phyloP scores from a whole-genome alignment of 1,284 basidiomycete species.

The Hymenochaete sp. region DNA sequence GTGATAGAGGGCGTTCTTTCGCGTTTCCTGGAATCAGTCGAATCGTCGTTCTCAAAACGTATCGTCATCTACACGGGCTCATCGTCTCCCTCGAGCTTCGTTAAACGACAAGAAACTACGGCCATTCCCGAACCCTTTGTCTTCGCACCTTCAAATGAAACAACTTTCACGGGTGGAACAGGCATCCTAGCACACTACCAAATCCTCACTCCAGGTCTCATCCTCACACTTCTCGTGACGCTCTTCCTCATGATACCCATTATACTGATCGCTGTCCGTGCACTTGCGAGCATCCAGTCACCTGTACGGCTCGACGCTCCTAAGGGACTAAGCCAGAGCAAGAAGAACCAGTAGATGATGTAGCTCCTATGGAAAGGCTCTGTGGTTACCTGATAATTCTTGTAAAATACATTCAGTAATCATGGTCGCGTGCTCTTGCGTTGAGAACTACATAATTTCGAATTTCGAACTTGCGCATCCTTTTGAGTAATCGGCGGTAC shows the following conservation, averaged over 20 bases:
- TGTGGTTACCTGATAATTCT: no score
- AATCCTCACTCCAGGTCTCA: constrained; percentile 72
- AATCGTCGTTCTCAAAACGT: constrained; percentile 44
- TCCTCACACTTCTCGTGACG: constrained; percentile 57
- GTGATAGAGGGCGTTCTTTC: constrained; percentile 27
- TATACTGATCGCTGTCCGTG: constrained; percentile 54
- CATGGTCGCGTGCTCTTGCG: no score
- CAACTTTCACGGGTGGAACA: constrained; percentile 30
- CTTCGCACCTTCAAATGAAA: constrained; percentile 24
- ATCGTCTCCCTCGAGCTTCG: constrained; percentile 24
- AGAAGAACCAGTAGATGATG: constrained; percentile 64
- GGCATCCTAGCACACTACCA: constrained; percentile 69
- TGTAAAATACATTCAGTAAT: no score
- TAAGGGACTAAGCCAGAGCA: constrained; percentile 62
- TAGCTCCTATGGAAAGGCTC: no score
- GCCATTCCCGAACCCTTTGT: constrained; percentile 21
- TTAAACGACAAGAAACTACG: constrained; percentile 32
- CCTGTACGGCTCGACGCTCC: constrained; percentile 52
- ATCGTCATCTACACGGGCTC: constrained; percentile 60
- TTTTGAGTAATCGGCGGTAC: no score
- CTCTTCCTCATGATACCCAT: constrained; percentile 70
- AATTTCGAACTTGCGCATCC: no score
- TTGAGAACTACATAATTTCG: no score
- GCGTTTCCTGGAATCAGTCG: constrained; percentile 39
- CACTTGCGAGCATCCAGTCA: constrained; percentile 72